Evolutionary conservation across 2,329 filamentous ascomycete species (phyloP).

Genomic region (Verruconis gallopava): DNA sequence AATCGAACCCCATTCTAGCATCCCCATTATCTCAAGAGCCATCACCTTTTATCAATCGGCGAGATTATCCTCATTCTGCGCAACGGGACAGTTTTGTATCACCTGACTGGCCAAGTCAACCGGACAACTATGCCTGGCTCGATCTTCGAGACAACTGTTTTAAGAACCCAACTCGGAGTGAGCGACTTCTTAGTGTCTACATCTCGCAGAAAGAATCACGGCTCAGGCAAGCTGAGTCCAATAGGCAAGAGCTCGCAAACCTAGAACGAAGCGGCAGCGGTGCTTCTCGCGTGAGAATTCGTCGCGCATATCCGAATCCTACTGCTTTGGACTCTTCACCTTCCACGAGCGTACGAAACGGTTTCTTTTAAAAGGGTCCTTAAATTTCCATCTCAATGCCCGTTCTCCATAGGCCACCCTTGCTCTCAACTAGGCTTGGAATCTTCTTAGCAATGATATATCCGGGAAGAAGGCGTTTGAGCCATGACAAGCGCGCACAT

Average conservation of each 20-base stretch:
- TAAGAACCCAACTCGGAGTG: not conserved
- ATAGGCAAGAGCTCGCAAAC: not conserved
- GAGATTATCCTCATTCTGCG: not conserved
- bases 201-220: not conserved
- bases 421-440: too few relatives aligned
- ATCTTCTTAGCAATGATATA: too few relatives aligned
- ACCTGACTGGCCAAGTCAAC: not conserved
- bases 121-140: conserved; percentile 6
- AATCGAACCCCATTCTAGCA: not conserved
- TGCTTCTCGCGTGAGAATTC: not conserved
- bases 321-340: too few relatives aligned
- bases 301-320: not conserved
- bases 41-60: not conserved
- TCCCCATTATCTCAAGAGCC: not conserved
- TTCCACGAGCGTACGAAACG: too few relatives aligned
- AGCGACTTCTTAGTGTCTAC: not conserved
- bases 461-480: too few relatives aligned
- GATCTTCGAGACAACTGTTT: not conserved
- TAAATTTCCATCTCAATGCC: too few relatives aligned
- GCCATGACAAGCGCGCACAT: too few relatives aligned
- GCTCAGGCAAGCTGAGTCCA: not conserved
- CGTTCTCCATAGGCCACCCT: too few relatives aligned
- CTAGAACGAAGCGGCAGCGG: conserved; percentile 3
- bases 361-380: too few relatives aligned
- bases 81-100: not conserved